phyloP scores from a whole-genome alignment of 2,329 filamentous ascomycete genomes.

The Verticillium nubilum region DNA sequence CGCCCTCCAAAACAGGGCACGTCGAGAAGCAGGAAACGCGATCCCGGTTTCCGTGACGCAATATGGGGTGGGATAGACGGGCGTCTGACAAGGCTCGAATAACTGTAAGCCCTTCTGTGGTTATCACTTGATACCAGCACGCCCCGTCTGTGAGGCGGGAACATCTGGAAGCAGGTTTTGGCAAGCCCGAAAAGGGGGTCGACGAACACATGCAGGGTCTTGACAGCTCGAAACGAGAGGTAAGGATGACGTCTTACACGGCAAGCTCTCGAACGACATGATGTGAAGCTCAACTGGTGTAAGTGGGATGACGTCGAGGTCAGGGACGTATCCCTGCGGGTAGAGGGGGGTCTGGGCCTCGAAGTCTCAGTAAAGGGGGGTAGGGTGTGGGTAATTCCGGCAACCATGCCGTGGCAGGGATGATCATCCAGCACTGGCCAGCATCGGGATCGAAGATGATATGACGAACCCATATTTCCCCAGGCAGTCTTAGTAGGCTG shows the following conservation, averaged over 20 bases:
- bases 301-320: slow-evolving; percentile 1
- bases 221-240: not conserved
- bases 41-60: slow-evolving; percentile 3
- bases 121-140: slow-evolving; percentile 7
- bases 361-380: not conserved
- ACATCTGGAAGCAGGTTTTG: slow-evolving; percentile 1
- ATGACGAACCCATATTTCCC: not conserved
- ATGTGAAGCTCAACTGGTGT: not conserved
- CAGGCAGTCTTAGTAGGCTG: not conserved
- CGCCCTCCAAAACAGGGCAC: not conserved
- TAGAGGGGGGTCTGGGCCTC: not conserved
- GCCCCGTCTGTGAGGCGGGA: not conserved
- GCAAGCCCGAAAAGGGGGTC: not conserved
- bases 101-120: slow-evolving; percentile 6
- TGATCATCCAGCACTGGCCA: not conserved
- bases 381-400: not conserved
- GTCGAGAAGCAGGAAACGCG: not conserved
- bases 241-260: not conserved
- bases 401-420: not conserved
- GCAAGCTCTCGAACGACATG: not conserved
- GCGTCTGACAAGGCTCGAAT: not conserved
- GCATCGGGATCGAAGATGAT: not conserved
- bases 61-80: not conserved
- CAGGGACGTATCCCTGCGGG: not conserved
- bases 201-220: not conserved